Evolutionary conservation across 2,329 filamentous ascomycete genomes (phyloP).

Genomic region (Dothideomycetes sp.): DNA sequence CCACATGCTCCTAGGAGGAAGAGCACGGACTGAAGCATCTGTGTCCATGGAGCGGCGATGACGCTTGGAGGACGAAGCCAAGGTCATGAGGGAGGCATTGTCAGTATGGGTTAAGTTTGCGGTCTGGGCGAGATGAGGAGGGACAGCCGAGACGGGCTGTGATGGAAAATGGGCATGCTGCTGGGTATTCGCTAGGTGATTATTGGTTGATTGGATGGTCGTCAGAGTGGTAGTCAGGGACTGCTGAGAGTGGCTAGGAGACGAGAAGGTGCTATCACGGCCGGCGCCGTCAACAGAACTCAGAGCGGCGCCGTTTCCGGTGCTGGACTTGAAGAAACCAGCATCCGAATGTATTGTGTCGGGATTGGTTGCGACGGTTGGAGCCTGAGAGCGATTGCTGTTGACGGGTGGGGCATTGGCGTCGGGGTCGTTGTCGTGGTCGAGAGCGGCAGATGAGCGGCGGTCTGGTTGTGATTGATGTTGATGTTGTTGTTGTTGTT

Average conservation of each 20-base stretch:
- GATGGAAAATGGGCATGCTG: constrained; percentile 19
- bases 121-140: constrained; percentile 10
- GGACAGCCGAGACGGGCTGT: constrained; percentile 5
- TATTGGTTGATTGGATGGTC: constrained; percentile 65
- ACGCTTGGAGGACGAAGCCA: constrained; percentile 74
- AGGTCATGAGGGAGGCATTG: constrained; percentile 75
- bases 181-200: constrained; percentile 26
- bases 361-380: constrained; percentile 74
- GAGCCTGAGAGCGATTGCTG: constrained; percentile 64
- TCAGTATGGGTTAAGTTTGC: constrained; percentile 54
- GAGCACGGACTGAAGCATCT: constrained; percentile 71
- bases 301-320: constrained; percentile 57
- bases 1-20: constrained; percentile 76
- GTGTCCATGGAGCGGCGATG: constrained; percentile 75
- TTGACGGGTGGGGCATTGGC: constrained; percentile 14
- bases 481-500: constrained; percentile 21
- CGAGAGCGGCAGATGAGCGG: constrained; percentile 11
- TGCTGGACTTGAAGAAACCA: constrained; percentile 73
- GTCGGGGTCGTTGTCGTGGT: constrained; percentile 20
- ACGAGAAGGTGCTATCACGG: constrained; percentile 66
- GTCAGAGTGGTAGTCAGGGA: constrained; percentile 77
- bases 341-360: constrained; percentile 66
- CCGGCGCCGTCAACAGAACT: constrained; percentile 51
- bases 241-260: constrained; percentile 68
- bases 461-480: constrained; percentile 23